Evolutionary conservation across 306 rosid genomes (phyloP), one percentile per base, ranked within the genome.

Genomic region (Dryas octopetala): DNA sequence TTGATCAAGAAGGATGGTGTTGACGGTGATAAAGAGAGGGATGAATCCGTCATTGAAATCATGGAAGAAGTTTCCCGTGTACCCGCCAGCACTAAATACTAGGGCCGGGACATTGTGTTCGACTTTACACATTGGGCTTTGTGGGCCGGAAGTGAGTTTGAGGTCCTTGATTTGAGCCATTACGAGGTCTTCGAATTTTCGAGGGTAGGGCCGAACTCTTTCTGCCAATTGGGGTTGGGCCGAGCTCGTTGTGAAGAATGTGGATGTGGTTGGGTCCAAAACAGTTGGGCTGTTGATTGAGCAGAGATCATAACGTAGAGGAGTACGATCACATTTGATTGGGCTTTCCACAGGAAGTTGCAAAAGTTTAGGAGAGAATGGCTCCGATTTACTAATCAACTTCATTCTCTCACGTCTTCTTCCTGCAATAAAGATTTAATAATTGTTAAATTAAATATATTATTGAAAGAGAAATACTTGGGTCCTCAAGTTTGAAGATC

Each of bases 21-120:
- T 69, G 28, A 74, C 67, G 61, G 93, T 90, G 82, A 90, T 86
- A 69, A 81, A 86, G 62, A 90, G 82, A 11, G 93, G 86, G 57
- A 88, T 62, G 70, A 90, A 83, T 14, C 76, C 86, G 11, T 88
- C 93, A 0, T 82, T 82, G 49, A 90, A 80, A 6, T 83, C 91
- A 9, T 88, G 91, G 63, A 74, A 88, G 61, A 85, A 83, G 76
- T 90, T 88, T 63, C 86, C 88, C 0, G 74, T 83, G 81, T 79
- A 90, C 14, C 96, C 93, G 0, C 75, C 84, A 0, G 77, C 89
- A 52, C 85, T 79, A 77, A 88, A 90, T 32, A 85, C 81, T 0
- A 85, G 51, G 17, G 90, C 93, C 5, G 86, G 86, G 40, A n/a
- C 83, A 55, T 51, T 46, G 71, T 88, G 96, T 4, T 47, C 81